Base-by-base conservation (phyloP, 768 basidiomycete species). In the Lentinula sp. region DNA sequence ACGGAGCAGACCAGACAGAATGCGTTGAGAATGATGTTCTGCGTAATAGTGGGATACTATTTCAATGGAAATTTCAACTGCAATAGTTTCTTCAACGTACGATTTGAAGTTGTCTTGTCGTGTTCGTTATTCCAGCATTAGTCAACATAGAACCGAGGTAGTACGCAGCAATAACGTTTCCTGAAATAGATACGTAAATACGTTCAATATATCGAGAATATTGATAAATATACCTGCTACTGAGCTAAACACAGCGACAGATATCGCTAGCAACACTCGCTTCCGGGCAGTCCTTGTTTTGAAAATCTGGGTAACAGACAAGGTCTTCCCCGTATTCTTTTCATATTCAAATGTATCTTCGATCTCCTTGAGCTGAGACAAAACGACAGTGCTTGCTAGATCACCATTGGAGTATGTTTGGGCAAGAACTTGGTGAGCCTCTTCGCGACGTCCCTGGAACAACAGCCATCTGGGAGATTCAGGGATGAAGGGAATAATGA, bases 401-500 rank as follows among this genome's bases (percentile, higher is more conserved):
- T 67, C 62, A 3, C 66, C 69, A 13, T 67, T 66, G 45, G 70
- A 70, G 50, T 70, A 69, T 3, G 73, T 70, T 39, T 66, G 68
- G 0, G 73, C 70, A 3, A 75, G 65, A 33, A 72, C 66, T 15
- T 50, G 56, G 28, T 66, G 65, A 1, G 71, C 73, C 35, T 74
- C 72, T 9, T 73, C 72, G 4, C 57, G 60, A 9, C 71, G 63
- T 6, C 68, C 72, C 54, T 70, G 71, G 53, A 67, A 71, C 36
- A 71, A 67, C 28, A 75, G 64, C 77, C 77, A 79, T 1, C 77
- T 66, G 0, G 77, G 77, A 16, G 75, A 76, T 58, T 77, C 76
- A 0, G 77, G 77, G 13, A 72, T 67, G 63, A 72, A 73, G 10
- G 68, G 69, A 5, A 73, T 66, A n/a, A 72, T 67, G 2, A 70